These are phyloP conservation scores for Eimeria praecox DNA, from an alignment of 169 alveolate genomes.

Conservation along the genomic window DNA sequence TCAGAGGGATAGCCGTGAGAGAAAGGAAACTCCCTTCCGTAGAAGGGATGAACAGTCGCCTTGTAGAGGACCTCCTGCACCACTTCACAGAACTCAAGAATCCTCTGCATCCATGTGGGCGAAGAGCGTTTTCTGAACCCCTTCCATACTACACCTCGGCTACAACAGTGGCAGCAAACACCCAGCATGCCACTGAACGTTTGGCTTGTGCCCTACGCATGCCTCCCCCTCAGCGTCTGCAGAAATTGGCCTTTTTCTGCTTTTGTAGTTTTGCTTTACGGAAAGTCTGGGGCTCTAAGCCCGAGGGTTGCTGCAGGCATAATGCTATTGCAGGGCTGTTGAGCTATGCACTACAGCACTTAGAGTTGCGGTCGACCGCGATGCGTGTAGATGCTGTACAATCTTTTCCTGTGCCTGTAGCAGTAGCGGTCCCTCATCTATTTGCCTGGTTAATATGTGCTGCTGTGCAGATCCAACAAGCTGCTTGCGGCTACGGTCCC, in stretches of 20 bases:
- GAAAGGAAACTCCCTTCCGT: neutral
- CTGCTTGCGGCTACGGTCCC: neutral
- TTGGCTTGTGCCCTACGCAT: neutral
- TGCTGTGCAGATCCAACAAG: neutral
- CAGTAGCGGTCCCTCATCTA: neutral
- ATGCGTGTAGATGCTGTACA: neutral
- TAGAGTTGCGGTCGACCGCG: neutral
- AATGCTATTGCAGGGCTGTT: neutral
- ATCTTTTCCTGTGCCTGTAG: neutral
- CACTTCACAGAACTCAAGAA: neutral
- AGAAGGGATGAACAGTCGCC: neutral
- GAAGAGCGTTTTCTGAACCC: no score
- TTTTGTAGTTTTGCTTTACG: neutral
- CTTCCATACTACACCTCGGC: neutral
- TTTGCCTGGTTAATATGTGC: neutral
- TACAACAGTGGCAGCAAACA: neutral
- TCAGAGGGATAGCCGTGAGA: neutral
- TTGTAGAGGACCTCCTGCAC: no score
- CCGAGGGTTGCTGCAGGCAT: neutral
- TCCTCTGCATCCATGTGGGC: neutral
- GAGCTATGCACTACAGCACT: neutral
- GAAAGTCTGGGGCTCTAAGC: neutral
- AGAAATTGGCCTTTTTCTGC: neutral
- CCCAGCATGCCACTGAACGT: neutral
- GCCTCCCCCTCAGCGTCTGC: neutral